A percentile compares a stretch with the other conserved stretches of the same genome.
These are phyloP conservation scores for Sicyos baderoa DNA, from an alignment of 306 rosid genomes.

Conservation along the genomic window DNA sequence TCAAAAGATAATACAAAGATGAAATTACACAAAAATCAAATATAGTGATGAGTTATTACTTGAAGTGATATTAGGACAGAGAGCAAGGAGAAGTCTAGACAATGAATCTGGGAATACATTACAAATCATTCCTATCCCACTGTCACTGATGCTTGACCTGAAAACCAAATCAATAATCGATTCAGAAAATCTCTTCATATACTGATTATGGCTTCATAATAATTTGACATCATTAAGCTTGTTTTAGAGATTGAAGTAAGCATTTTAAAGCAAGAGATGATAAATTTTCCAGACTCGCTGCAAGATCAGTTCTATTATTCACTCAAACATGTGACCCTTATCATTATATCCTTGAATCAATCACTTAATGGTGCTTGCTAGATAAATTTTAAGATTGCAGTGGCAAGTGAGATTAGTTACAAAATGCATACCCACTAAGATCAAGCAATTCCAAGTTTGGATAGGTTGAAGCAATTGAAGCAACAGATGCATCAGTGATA, in stretches of 20 bases:
- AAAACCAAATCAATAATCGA: slow-evolving; percentile 19
- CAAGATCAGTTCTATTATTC: neutral
- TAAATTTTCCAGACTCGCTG: neutral
- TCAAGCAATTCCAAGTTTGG: slow-evolving; percentile 80
- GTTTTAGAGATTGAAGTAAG: neutral
- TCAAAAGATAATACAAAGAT: slow-evolving; percentile 1
- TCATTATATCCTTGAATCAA: neutral
- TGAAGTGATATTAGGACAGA: slow-evolving; percentile 90
- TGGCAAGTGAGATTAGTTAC: neutral
- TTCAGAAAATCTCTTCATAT: neutral
- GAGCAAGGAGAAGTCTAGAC: slow-evolving; percentile 81
- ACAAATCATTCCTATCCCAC: slow-evolving; percentile 93
- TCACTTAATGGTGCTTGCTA: neutral
- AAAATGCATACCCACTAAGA: slow-evolving; percentile 73
- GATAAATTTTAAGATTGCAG: neutral
- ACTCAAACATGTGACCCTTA: neutral
- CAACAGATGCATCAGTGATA: slow-evolving; percentile 94
- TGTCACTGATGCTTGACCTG: slow-evolving; percentile 91
- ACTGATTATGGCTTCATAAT: too few species aligned
- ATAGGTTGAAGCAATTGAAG: slow-evolving; percentile 81
- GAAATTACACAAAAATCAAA: neutral
- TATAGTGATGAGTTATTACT: slow-evolving; percentile 39
- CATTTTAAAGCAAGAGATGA: neutral
- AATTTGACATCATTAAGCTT: neutral
- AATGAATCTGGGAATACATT: slow-evolving; percentile 73